Conservation (phyloP, 441 rosid species). For the Gossypium davidsonii region DNA sequence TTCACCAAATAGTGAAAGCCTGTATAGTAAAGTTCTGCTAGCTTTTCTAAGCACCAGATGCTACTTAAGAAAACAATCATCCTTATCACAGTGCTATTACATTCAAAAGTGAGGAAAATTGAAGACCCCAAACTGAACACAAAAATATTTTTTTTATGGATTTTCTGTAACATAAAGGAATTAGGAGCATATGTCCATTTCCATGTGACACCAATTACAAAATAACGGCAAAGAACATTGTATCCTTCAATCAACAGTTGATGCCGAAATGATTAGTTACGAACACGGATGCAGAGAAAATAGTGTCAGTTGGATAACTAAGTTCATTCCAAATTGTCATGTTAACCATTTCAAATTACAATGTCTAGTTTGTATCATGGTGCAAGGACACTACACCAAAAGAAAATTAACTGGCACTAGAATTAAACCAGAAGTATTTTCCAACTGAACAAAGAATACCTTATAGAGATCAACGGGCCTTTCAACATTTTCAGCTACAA, state of each 20-base stretch:
- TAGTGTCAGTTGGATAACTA: neutral
- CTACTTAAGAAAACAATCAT: neutral
- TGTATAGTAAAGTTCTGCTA: neutral
- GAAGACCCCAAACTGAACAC: neutral
- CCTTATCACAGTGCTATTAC: neutral
- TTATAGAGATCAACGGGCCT: conserved; percentile 97
- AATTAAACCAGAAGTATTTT: neutral
- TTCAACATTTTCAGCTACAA: conserved; percentile 68
- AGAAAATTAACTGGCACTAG: conserved; percentile 2
- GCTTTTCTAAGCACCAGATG: neutral
- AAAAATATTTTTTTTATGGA: neutral
- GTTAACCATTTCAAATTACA: neutral
- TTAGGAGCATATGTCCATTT: neutral
- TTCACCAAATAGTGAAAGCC: neutral
- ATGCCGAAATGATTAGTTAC: neutral
- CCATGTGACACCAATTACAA: neutral
- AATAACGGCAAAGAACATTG: neutral
- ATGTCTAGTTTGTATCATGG: neutral
- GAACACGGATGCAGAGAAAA: neutral
- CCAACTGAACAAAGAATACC: conserved; percentile 38
- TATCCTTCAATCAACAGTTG: neutral
- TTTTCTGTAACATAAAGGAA: neutral
- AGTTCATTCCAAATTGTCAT: neutral
- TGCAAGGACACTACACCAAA: neutral
- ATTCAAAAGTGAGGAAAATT: neutral